These are phyloP conservation scores for Penicillium crystallinum DNA, from an alignment of 495 filamentous ascomycete genomes.

Conservation along the genomic window DNA sequence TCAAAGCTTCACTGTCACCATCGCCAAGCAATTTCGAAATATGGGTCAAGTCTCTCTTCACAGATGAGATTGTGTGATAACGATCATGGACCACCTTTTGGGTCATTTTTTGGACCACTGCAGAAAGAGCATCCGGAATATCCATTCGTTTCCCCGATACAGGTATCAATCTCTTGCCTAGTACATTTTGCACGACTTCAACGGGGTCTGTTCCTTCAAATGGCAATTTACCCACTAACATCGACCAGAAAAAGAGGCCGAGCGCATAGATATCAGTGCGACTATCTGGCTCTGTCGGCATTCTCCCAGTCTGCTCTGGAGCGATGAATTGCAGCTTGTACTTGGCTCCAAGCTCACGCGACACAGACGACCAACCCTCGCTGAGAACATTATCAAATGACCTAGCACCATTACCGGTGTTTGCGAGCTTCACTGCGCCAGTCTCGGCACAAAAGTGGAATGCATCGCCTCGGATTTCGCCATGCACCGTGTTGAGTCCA, in stretches of 20 bases:
- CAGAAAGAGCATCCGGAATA: conserved; percentile 71
- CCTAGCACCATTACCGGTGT: conserved; percentile 75
- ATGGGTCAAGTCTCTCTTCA: conserved; percentile 68
- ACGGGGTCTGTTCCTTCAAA: conserved; percentile 75
- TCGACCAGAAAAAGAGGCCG: conserved; percentile 79
- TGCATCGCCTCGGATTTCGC: conserved; percentile 80
- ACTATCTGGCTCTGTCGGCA: conserved; percentile 83
- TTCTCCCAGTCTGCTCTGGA: conserved; percentile 85
- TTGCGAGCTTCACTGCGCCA: conserved; percentile 68
- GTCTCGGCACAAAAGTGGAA: conserved; percentile 73
- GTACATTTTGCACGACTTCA: conserved; percentile 82
- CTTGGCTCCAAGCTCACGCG: conserved; percentile 71
- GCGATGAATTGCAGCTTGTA: conserved; percentile 84
- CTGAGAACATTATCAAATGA: conserved; percentile 86
- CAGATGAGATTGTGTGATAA: conserved; percentile 77
- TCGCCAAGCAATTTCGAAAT: conserved; percentile 66
- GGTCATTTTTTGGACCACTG: conserved; percentile 85
- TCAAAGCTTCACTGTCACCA: conserved; percentile 64
- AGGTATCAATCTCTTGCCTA: conserved; percentile 67
- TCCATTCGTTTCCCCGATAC: conserved; percentile 71
- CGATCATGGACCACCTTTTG: conserved; percentile 76
- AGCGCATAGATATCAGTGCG: conserved; percentile 88
- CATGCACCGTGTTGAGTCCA: conserved; percentile 74
- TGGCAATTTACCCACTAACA: conserved; percentile 70
- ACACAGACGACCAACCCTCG: conserved; percentile 76